Base-by-base conservation (phyloP, 495 filamentous ascomycete species). In the Cudoniella acicularis region DNA sequence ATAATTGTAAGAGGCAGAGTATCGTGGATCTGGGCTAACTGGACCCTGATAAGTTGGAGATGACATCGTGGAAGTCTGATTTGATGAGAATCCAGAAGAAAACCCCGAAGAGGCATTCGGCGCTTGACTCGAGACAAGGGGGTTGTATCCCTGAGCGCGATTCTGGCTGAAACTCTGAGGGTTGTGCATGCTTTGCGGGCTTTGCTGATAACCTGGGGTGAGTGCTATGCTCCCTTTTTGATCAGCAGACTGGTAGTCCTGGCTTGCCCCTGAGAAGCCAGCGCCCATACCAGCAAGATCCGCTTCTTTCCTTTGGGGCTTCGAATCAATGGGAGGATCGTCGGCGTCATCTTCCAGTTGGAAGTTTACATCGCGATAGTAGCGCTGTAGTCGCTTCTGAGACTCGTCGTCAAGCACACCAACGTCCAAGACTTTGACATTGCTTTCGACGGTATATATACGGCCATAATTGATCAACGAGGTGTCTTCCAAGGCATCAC, bases 381-480 rank as follows among this genome's bases (percentile, higher is more conserved):
- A 66, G 1, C 23, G 9, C 9, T 20, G 13, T 10, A 66, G 64
- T 49, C 56, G 45, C 9, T 23, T 46, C 42, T 41, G 24, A 1
- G 64, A 66, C 10, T 54, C 46, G 2, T 13, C 8, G 48, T 66
- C 64, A 3, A 66, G 49, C 3, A 48, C 48, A 6, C 64, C 64
- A 22, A 66, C 49, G 42, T 66, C 53, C 51, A 60, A 60, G 22
- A 66, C 59, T 24, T 66, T 63, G 24, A 64, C 54, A 25, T 67
- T 64, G 2, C 53, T 46, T 20, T 67, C 54, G 0, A 67, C 61
- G 1, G 62, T 63, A 26, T 62, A 65, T 0, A 58, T 20, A 16
- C 49, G 16, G 8, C 54, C 63, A 60, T 65, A 65, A 52, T 62
- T 61, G 10, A 62, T 53, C 2, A 49, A 52, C 27, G 64, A 64